phyloP scores from a whole-genome alignment of 495 filamentous ascomycete species.

The Aspergillus conjunctus region DNA sequence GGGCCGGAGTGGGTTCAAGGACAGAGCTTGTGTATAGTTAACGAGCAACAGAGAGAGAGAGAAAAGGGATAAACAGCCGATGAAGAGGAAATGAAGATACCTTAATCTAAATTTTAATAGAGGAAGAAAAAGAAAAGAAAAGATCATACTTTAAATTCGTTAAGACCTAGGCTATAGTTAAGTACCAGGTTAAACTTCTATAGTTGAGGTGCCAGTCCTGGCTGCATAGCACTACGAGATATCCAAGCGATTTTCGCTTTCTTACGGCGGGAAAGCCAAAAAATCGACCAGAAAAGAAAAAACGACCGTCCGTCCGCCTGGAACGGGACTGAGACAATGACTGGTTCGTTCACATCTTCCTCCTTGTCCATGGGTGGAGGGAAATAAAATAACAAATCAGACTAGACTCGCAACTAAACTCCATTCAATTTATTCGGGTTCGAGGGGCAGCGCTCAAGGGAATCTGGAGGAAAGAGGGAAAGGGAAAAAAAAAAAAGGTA shows the following conservation, averaged over 20 bases:
- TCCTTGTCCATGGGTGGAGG: neutral
- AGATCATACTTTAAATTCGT: neutral
- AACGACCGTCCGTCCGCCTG: constrained; percentile 7
- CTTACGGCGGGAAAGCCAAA: constrained; percentile 27
- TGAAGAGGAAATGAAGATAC: neutral
- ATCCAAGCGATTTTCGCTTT: constrained; percentile 22
- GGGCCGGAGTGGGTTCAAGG: neutral
- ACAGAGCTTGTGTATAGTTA: neutral
- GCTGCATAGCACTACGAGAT: no score
- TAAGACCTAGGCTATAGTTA: neutral
- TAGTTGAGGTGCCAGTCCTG: no score
- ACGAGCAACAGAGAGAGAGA: neutral
- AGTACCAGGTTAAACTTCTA: constrained; percentile 2
- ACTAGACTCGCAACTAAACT: neutral
- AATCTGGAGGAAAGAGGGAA: neutral
- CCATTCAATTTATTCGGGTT: constrained; percentile 1
- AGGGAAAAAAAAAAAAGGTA: neutral
- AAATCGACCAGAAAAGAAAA: constrained; percentile 15
- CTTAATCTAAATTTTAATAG: neutral
- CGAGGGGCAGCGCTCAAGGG: neutral
- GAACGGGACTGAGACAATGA: constrained; percentile 11
- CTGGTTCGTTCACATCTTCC: constrained; percentile 9
- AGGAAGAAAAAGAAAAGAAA: neutral
- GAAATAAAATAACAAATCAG: constrained; percentile 2
- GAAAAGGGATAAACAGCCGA: neutral